Evolutionary conservation across 2,329 filamentous ascomycete genomes (phyloP).

Genomic region (Phialemoniopsis sp.): DNA sequence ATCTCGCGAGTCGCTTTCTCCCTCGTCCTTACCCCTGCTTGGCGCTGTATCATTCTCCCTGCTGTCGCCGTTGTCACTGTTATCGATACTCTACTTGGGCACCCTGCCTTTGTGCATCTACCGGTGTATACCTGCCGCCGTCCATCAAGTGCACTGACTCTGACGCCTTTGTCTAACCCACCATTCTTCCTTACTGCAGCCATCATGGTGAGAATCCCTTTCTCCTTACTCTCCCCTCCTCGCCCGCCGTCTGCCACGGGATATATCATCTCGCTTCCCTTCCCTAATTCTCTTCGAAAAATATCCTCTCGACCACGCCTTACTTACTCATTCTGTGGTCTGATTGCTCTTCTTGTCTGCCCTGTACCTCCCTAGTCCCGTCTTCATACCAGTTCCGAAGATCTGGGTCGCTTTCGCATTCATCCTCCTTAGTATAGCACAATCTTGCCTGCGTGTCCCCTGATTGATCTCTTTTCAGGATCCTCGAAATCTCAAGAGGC

Average conservation of each 20-base stretch:
- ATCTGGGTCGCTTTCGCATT: too few species aligned
- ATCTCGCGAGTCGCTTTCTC: neutral
- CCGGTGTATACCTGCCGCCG: constrained; percentile 6
- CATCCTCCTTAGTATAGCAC: too few species aligned
- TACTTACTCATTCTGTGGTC: constrained; percentile 2
- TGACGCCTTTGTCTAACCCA: constrained; percentile 29
- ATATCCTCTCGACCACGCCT: constrained; percentile 17
- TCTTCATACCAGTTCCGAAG: too few species aligned
- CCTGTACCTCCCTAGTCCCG: too few species aligned
- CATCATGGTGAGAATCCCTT: constrained; percentile 43
- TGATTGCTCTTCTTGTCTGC: too few species aligned
- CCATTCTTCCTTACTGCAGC: constrained; percentile 26
- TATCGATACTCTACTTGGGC: neutral
- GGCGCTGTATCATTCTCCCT: constrained; percentile 1
- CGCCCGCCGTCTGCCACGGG: constrained; percentile 37
- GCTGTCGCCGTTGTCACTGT: constrained; percentile 3
- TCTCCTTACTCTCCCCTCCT: constrained; percentile 25
- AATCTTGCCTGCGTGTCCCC: too few species aligned
- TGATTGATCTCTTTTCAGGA: constrained; percentile 32
- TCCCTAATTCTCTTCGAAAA: constrained; percentile 8
- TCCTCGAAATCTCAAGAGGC: constrained; percentile 34
- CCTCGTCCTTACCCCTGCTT: constrained; percentile 1
- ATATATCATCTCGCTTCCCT: constrained; percentile 32
- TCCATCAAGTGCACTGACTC: constrained; percentile 13
- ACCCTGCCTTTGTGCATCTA: neutral